Base-by-base conservation (phyloP, 73 alveolate genomes). In the Breviolum minutum region DNA sequence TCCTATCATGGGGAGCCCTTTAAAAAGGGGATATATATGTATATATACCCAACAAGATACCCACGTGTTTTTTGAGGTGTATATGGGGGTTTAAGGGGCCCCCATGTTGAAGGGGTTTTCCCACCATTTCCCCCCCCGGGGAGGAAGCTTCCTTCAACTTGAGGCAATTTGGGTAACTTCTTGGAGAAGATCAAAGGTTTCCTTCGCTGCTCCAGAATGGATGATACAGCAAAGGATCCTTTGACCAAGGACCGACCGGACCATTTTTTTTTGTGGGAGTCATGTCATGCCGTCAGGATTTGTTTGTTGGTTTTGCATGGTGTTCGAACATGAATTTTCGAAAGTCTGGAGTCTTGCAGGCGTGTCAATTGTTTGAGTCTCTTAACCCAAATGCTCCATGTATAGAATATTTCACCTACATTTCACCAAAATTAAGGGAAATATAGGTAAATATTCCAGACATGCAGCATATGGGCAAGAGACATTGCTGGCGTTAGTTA, bases 111-210 rank as follows among this genome's bases (percentile, higher is more conserved):
- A 66, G 24, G 24, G 24, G 74, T 66, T 20, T 8, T 9, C 7
- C 86, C 63, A 76, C 12, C 86, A 20, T 8, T 24, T 76, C 86
- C 12, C 63, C 63, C 86, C 7, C 7, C 26, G 63, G 16, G 54
- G 63, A 5, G 63, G n/a, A 0, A 5, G 14, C 19, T 24, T 62
- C 63, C 63, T 7, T 32, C 6, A 30, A 16, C n/a, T 79, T 29
- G 40, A 85, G 94, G 70, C 26, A 62, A 22, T 17, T 27, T 86
- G 77, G 94, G 94, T n/a, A 22, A 86, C 80, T 86, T 86, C 79
- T 61, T 16, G 81, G 94, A 86, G 64, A 86, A 86, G 64, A 63
- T 86, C 19, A 77, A 86, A 63, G 79, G 79, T 29, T 63, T 86
- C 64, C 94, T 86, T 5, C 30, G 30, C 7, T 63, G 63, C 40